Evolutionary conservation across 148 eudicot species (phyloP).

Genomic region (Silene uniflora): DNA sequence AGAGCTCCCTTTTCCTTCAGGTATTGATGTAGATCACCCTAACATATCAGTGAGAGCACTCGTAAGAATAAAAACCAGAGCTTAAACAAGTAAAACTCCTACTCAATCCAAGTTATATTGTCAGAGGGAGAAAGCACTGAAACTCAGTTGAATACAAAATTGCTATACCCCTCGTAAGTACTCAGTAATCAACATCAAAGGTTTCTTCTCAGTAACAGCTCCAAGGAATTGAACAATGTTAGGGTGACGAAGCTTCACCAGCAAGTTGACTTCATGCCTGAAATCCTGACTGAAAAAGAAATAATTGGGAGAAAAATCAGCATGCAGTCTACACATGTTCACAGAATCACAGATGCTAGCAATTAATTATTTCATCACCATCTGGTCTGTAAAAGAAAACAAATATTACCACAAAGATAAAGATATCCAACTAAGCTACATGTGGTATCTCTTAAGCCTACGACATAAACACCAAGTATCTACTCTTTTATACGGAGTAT

Average conservation of each 20-base stretch:
- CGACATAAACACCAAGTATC: not conserved
- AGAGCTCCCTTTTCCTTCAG: constrained; percentile 91
- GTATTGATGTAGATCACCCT: constrained; percentile 96
- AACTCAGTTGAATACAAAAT: not conserved
- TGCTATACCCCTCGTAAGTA: constrained; percentile 78
- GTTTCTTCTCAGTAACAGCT: constrained; percentile 94
- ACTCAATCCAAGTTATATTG: not conserved
- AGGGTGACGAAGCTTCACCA: constrained; percentile 99
- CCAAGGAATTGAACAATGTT: constrained; percentile 98
- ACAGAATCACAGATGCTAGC: not conserved
- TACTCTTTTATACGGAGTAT: not conserved
- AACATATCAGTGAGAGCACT: constrained; percentile 10
- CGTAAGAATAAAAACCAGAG: not conserved
- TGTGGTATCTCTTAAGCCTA: not conserved
- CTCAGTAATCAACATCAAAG: constrained; percentile 95
- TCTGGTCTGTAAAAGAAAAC: not conserved
- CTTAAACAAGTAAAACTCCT: constrained; percentile 1
- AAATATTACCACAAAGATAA: not conserved
- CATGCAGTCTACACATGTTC: not conserved
- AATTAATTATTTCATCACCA: not conserved
- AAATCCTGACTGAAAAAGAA: constrained; percentile 78
- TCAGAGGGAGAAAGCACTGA: not conserved
- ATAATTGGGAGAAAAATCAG: constrained; percentile 15
- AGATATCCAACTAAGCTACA: constrained; percentile 3
- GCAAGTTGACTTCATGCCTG: constrained; percentile 94